Evolutionary conservation across 1,284 basidiomycete species (phyloP), one percentile per base, ranked within the genome.

Genomic region (Rhodotorula sp.): DNA sequence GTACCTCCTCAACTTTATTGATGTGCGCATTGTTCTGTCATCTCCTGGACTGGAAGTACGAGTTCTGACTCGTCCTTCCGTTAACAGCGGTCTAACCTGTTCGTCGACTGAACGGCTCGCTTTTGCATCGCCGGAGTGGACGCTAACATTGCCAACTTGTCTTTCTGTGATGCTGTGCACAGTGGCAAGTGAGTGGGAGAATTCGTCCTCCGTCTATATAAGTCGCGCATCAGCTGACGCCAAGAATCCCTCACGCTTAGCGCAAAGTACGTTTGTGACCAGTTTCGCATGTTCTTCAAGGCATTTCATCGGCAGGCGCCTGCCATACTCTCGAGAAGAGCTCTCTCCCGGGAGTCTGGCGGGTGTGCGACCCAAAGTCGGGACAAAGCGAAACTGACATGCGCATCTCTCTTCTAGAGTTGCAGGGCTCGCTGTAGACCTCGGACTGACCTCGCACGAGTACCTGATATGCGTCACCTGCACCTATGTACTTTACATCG

Each of bases 401-500:
- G 37, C 37, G 37, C 30, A 44, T 15, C 42, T 17, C 49, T 15
- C 15, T 29, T 30, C 29, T n/a, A 72, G 65, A 22, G 30, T 69
- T 4, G 70, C 67, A 3, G 70, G 70, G 0, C 44, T 72, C 26
- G 63, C 63, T 0, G 53, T 7, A 20, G 70, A 72, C 49, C 67
- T 72, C 1, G 22, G 82, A n/a, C 83, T 88, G 80, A 82, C 84
- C 4, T 83, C 85, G 63, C 76, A 82, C 42, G 82, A 86, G 79
- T 87, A 86, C 72, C 83, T 83, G 55, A 80, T 86, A 44, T 84
- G 83, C 14, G 77, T 87, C 57, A 86, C 85, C 3, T 80, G 86
- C 37, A 85, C 85, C 18, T 86, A 69, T 62, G 85, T 86, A 17
- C 86, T 87, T 1, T 88, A 88, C 72, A 86, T 87, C 54, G 77